Conservation (phyloP, 1,284 basidiomycete genomes). For the Ceratobasidium sp. region DNA sequence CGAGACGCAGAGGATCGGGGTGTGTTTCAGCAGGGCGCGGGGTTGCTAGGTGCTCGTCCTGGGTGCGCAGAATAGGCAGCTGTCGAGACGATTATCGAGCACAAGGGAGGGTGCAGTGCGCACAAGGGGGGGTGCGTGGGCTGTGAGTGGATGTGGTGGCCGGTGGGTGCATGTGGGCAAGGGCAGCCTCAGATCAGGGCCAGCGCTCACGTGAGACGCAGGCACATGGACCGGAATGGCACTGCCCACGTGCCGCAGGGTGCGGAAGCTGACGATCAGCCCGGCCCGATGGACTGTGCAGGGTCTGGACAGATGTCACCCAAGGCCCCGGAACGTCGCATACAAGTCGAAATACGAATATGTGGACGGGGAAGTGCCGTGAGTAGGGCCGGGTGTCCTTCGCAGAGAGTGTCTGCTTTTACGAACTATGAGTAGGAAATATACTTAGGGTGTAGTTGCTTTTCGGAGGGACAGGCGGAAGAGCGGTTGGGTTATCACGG, state of each 20-base stretch:
- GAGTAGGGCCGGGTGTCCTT: background rate
- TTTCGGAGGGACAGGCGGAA: constrained; percentile 6
- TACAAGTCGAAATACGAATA: constrained; percentile 5
- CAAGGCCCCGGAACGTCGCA: background rate
- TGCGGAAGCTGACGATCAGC: too few species aligned
- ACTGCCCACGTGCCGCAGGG: too few species aligned
- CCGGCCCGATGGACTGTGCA: constrained; percentile 1
- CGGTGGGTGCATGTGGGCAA: background rate
- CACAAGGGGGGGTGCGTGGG: constrained; percentile 9
- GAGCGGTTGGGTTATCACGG: background rate
- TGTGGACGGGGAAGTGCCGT: constrained; percentile 12
- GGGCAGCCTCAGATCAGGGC: background rate
- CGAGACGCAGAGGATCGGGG: constrained; percentile 8
- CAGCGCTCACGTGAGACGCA: constrained; percentile 1
- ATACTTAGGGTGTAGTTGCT: background rate
- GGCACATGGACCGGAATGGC: constrained; percentile 18
- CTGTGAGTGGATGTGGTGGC: constrained; percentile 6
- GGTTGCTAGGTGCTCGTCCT: background rate
- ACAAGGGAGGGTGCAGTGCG: constrained; percentile 13
- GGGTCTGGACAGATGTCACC: background rate
- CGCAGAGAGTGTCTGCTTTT: constrained; percentile 10
- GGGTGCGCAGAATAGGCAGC: background rate
- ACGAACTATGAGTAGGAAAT: background rate
- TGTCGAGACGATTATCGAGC: background rate
- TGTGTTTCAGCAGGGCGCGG: background rate